Percentiles rank a stretch among this genome's conserved stretches.
Evolutionary conservation across 768 basidiomycete genomes (phyloP).

Genomic region (Pleurotus salmoneostramineus): DNA sequence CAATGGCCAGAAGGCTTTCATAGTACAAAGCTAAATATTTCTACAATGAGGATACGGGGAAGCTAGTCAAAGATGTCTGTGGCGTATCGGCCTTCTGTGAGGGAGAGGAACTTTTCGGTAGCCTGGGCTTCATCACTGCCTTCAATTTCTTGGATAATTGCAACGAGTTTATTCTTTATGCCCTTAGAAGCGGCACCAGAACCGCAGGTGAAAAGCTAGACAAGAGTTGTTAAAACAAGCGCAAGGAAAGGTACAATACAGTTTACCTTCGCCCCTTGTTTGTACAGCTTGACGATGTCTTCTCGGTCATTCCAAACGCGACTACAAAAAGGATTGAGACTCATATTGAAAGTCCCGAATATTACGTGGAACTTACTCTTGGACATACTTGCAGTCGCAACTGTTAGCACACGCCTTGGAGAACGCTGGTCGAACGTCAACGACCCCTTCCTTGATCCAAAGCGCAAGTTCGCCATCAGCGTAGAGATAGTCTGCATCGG

Average conservation of each 20-base stretch:
- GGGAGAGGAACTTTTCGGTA: constrained; percentile 22
- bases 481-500: constrained; percentile 39
- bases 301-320: constrained; percentile 39
- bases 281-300: constrained; percentile 26
- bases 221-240: neutral
- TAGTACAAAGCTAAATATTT: neutral
- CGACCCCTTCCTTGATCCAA: constrained; percentile 37
- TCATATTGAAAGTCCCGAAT: neutral
- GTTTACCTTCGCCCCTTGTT: constrained; percentile 30
- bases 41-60: neutral
- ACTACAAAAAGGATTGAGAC: constrained; percentile 16
- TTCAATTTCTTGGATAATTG: constrained; percentile 26
- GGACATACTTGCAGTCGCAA: constrained; percentile 32
- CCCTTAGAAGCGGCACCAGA: constrained; percentile 33
- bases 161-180: constrained; percentile 30
- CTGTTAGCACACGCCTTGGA: constrained; percentile 23
- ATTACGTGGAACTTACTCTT: constrained; percentile 25
- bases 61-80: constrained; percentile 42
- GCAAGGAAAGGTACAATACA: neutral
- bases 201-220: constrained; percentile 41
- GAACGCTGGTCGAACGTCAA: constrained; percentile 43
- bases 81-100: constrained; percentile 35
- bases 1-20: too few species aligned
- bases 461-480: constrained; percentile 33
- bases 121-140: constrained; percentile 22